Evolutionary conservation across 306 rosid genomes (phyloP), one percentile per base, ranked within the genome.

Genomic region (Sesbania bispinosa): DNA sequence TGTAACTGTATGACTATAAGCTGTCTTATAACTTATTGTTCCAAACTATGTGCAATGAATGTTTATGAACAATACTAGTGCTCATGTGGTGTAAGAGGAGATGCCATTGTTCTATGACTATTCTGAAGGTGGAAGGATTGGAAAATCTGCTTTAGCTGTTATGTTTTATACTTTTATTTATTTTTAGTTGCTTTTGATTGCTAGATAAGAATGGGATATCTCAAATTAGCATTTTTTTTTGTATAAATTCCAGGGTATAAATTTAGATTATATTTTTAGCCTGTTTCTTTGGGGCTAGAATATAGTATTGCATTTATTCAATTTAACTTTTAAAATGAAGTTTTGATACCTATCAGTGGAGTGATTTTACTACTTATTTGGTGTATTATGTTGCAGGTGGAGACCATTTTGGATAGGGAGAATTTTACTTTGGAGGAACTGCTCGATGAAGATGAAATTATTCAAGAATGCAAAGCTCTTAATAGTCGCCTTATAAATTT

Each of bases 381-480:
- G 59, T 46, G 23, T 90, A 52, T 74, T 58, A 41, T 7, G 29
- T 68, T 86, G 73, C 86, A 95, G 99, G 96, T 95, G 88, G 99
- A 95, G 93, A 89, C 97, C 26, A 86, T 95, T 75, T 85, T 95
- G 92, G 99, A 95, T 69, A 92, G 76, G 87, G 99, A 92, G 2
- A 86, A 83, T 79, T 95, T 82, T 73, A 83, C 96, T 8, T 79
- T 95, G 85, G 99, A 95, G 66, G 99, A 95, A 61, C 89, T 95
- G 72, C 94, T 95, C 65, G 99, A 95, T 29, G 99, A 95, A 80
- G 99, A 95, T 75, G 99, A 95, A 81, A 91, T 89, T 50, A 95
- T 95, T 76, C 99, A 95, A 79, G 99, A 95, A 75, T 95, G 99
- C 96, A 95, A 95, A 88, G 91, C 96, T 68, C 95, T 88, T 59